These are phyloP conservation scores for Bipolaris victoriae DNA, from an alignment of 2,329 filamentous ascomycete genomes.

Conservation along the genomic window DNA sequence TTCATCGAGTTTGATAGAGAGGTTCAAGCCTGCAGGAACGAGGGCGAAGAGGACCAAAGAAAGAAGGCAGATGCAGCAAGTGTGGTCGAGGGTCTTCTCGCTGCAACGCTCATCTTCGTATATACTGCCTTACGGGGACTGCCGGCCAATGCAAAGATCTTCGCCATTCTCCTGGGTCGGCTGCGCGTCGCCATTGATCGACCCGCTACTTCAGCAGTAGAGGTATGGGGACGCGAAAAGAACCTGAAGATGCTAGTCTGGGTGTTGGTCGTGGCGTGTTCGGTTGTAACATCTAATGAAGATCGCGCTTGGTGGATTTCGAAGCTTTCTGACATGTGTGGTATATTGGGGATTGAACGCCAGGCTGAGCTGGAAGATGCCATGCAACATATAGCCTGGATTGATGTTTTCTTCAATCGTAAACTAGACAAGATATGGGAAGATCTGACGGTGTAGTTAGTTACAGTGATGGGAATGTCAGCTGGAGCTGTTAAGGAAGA, in stretches of 20 bases:
- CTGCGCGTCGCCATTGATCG: constrained; percentile 7
- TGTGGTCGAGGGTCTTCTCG: constrained; percentile 23
- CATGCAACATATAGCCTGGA: constrained; percentile 32
- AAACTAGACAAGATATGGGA: constrained; percentile 14
- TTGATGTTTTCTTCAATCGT: constrained; percentile 25
- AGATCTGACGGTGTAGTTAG: background rate
- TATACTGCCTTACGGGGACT: constrained; percentile 30
- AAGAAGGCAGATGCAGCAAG: constrained; percentile 25
- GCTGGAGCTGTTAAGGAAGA: background rate
- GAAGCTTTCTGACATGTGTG: constrained; percentile 20
- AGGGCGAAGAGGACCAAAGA: constrained; percentile 3
- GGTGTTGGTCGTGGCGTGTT: constrained; percentile 28
- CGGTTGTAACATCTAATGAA: constrained; percentile 16
- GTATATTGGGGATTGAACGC: background rate
- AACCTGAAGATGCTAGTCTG: constrained; percentile 32
- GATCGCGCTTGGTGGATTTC: constrained; percentile 26
- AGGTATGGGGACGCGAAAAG: constrained; percentile 23
- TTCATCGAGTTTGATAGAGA: constrained; percentile 23
- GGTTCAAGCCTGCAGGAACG: background rate
- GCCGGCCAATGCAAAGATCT: constrained; percentile 29
- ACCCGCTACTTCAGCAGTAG: background rate
- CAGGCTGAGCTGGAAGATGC: constrained; percentile 15
- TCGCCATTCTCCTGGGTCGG: constrained; percentile 7
- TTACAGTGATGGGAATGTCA: background rate
- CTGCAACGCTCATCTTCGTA: constrained; percentile 32